Conservation (phyloP, 2,329 filamentous ascomycete species). For the Ascochyta pisi region DNA sequence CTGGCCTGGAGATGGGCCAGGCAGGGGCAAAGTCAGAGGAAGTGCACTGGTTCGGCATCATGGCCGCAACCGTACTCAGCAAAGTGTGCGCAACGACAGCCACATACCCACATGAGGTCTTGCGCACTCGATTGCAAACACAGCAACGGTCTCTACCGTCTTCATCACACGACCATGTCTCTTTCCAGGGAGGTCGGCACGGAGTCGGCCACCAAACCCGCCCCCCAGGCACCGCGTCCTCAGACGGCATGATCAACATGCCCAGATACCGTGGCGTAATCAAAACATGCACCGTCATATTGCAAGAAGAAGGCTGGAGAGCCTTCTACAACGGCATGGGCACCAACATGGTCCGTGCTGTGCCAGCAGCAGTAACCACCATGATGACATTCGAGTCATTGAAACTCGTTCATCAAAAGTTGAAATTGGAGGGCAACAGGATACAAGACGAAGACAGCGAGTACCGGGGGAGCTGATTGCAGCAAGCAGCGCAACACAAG, state of each 20-base stretch:
- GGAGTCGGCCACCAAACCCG: constrained; percentile 52
- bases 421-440: constrained; percentile 60
- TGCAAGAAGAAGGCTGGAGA: constrained; percentile 90
- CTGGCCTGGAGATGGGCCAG: constrained; percentile 85
- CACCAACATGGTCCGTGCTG: constrained; percentile 94
- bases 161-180: constrained; percentile 57
- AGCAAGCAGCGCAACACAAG: not conserved
- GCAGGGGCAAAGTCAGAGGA: constrained; percentile 63
- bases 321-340: constrained; percentile 98
- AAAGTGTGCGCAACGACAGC: constrained; percentile 94
- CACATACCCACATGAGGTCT: constrained; percentile 96
- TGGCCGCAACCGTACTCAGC: constrained; percentile 88
- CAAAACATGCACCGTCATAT: constrained; percentile 82
- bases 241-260: constrained; percentile 63
- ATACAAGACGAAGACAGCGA: constrained; percentile 27
- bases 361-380: constrained; percentile 94
- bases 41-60: constrained; percentile 81
- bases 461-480: constrained; percentile 1
- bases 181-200: constrained; percentile 51
- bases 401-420: constrained; percentile 57
- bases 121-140: constrained; percentile 91
- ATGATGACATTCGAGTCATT: constrained; percentile 95
- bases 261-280: constrained; percentile 77
- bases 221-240: constrained; percentile 56
- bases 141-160: constrained; percentile 74